Evolutionary conservation across 371 early-diverging fungal genomes (phyloP).

Genomic region (Haplosporangium sp.): DNA sequence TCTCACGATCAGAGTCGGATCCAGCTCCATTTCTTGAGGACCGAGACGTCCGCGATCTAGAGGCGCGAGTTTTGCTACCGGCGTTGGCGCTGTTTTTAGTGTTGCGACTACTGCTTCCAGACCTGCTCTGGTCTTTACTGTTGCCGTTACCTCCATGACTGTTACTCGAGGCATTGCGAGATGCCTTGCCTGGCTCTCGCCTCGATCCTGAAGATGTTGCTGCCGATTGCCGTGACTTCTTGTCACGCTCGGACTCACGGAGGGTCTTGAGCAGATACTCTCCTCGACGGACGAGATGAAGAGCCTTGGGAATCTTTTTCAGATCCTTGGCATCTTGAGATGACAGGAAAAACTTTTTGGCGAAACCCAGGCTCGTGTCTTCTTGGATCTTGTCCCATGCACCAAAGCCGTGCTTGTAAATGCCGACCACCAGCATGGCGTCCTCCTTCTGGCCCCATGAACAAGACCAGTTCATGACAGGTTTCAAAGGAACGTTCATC

Average conservation of each 20-base stretch:
- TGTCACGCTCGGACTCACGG: constrained; percentile 60
- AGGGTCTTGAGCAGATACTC: constrained; percentile 90
- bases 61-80: constrained; percentile 23
- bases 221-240: constrained; percentile 38
- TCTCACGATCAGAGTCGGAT: constrained; percentile 27
- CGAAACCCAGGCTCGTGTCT: constrained; percentile 80
- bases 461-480: constrained; percentile 88
- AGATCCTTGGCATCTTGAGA: constrained; percentile 55
- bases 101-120: constrained; percentile 1
- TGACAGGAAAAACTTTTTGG: constrained; percentile 85
- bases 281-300: constrained; percentile 89
- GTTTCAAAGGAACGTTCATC: constrained; percentile 73
- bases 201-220: constrained; percentile 27
- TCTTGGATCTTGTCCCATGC: constrained; percentile 89
- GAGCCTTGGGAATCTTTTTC: constrained; percentile 78
- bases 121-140: constrained; percentile 15
- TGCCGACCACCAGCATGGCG: constrained; percentile 94
- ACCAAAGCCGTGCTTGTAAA: constrained; percentile 94
- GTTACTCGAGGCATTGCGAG: constrained; percentile 7
- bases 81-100: constrained; percentile 11
- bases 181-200: constrained; percentile 40
- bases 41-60: constrained; percentile 18
- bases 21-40: constrained; percentile 19
- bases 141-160: constrained; percentile 3
- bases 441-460: constrained; percentile 95